A percentile compares a stretch with the other conserved stretches of the same genome.
These are phyloP conservation scores for Psilocybe tampanensis DNA, from an alignment of 768 basidiomycete species.

Conservation along the genomic window DNA sequence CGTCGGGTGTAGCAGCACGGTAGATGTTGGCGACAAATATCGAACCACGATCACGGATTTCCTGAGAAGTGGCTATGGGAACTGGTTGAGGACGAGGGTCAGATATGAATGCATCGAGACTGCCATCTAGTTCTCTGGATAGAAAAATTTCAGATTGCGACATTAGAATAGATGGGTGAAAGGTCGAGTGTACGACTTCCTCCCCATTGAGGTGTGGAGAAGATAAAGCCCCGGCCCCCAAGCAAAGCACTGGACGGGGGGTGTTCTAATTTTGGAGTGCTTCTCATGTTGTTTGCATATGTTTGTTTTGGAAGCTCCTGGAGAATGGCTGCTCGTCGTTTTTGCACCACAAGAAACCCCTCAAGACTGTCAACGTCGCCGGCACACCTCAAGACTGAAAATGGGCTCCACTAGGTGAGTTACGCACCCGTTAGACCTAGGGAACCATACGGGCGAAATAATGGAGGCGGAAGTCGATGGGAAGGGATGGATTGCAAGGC, in stretches of 20 bases:
- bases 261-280: constrained; percentile 3
- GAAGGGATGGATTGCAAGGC: constrained; percentile 49
- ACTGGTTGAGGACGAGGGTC: constrained; percentile 45
- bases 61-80: constrained; percentile 62
- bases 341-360: constrained; percentile 31
- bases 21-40: constrained; percentile 70
- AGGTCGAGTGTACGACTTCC: background rate
- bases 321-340: constrained; percentile 23
- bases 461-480: constrained; percentile 12
- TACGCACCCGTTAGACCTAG: constrained; percentile 21
- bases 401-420: constrained; percentile 85
- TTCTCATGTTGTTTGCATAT: constrained; percentile 24
- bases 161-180: background rate
- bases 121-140: constrained; percentile 23
- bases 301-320: constrained; percentile 33
- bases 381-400: constrained; percentile 51
- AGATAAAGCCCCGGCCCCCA: background rate
- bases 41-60: constrained; percentile 76
- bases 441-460: constrained; percentile 21
- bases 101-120: constrained; percentile 56
- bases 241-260: background rate
- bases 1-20: constrained; percentile 49
- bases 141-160: constrained; percentile 22
- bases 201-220: background rate
- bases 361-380: constrained; percentile 48